Conservation (phyloP, 768 basidiomycete genomes). For the Mycena rosella region DNA sequence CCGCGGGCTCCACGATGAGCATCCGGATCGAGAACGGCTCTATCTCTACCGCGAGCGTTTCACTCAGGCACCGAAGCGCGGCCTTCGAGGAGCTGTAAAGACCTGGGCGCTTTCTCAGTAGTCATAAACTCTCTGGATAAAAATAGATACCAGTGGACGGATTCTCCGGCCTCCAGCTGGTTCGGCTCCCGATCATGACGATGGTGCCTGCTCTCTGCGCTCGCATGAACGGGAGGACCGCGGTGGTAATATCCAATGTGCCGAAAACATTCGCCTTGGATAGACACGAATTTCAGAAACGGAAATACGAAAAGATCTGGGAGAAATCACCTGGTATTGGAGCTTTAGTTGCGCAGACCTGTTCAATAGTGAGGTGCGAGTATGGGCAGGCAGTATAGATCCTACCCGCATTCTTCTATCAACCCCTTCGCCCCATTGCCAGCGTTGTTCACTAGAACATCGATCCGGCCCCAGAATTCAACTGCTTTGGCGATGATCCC, state of each 20-base stretch:
- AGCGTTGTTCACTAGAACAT: slow-evolving; percentile 61
- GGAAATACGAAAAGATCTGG: not conserved
- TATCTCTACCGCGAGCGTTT: slow-evolving; percentile 55
- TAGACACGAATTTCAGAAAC: not conserved
- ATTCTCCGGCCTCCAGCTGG: slow-evolving; percentile 50
- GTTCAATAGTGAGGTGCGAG: not conserved
- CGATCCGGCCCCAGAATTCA: slow-evolving; percentile 53
- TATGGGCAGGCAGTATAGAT: not conserved
- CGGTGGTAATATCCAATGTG: slow-evolving; percentile 58
- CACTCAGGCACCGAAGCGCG: slow-evolving; percentile 53
- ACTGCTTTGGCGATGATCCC: slow-evolving; percentile 48
- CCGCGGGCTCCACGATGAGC: slow-evolving; percentile 55
- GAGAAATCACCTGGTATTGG: slow-evolving; percentile 25
- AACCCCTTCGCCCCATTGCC: slow-evolving; percentile 52
- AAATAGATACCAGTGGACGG: slow-evolving; percentile 43
- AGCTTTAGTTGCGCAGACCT: slow-evolving; percentile 25
- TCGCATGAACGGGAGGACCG: slow-evolving; percentile 56
- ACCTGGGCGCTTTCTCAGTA: slow-evolving; percentile 33
- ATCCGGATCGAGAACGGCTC: slow-evolving; percentile 54
- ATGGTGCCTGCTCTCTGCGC: slow-evolving; percentile 48
- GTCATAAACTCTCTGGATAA: too few species aligned
- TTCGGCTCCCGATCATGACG: slow-evolving; percentile 56
- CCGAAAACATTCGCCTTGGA: slow-evolving; percentile 57
- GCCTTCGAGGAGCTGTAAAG: slow-evolving; percentile 56
- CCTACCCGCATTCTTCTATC: slow-evolving; percentile 56